phyloP scores from a whole-genome alignment of 2,329 filamentous ascomycete genomes.

The Blastomyces parvus region DNA sequence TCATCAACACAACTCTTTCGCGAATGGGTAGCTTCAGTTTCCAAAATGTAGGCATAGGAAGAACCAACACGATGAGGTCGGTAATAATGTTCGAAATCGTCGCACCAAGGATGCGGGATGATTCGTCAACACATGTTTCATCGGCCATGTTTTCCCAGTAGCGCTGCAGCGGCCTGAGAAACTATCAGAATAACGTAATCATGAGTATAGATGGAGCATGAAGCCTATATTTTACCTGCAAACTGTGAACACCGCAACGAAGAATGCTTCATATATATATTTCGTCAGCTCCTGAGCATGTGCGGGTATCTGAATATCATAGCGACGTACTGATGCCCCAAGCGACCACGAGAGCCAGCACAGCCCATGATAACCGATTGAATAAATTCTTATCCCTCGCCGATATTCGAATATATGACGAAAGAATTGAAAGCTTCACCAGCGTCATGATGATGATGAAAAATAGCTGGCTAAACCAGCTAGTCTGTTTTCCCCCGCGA shows the following conservation, averaged over 20 bases:
- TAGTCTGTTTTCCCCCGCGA: slow-evolving; percentile 10
- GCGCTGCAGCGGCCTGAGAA: slow-evolving; percentile 11
- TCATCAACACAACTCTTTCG: slow-evolving; percentile 13
- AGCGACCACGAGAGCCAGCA: slow-evolving; percentile 10
- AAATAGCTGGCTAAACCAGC: slow-evolving; percentile 15
- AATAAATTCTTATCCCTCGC: slow-evolving; percentile 8
- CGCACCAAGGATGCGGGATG: slow-evolving; percentile 8
- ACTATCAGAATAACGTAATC: background rate
- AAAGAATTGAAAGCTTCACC: slow-evolving; percentile 16
- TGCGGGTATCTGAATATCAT: background rate
- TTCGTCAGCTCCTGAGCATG: background rate
- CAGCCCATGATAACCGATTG: slow-evolving; percentile 10
- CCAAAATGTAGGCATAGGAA: slow-evolving; percentile 17
- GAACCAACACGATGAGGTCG: slow-evolving; percentile 14
- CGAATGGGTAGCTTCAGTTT: slow-evolving; percentile 13
- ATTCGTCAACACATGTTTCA: slow-evolving; percentile 12
- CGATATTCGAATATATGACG: slow-evolving; percentile 15
- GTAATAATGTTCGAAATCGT: slow-evolving; percentile 14
- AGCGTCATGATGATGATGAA: slow-evolving; percentile 14
- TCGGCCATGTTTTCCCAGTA: slow-evolving; percentile 11
- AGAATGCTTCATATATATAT: slow-evolving; percentile 12
- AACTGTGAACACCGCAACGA: slow-evolving; percentile 12
- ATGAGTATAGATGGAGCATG: background rate
- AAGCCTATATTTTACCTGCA: slow-evolving; percentile 13
- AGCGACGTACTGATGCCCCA: slow-evolving; percentile 15